Conservation (phyloP, 2,329 filamentous ascomycete genomes). For the Leptographium flavum region DNA sequence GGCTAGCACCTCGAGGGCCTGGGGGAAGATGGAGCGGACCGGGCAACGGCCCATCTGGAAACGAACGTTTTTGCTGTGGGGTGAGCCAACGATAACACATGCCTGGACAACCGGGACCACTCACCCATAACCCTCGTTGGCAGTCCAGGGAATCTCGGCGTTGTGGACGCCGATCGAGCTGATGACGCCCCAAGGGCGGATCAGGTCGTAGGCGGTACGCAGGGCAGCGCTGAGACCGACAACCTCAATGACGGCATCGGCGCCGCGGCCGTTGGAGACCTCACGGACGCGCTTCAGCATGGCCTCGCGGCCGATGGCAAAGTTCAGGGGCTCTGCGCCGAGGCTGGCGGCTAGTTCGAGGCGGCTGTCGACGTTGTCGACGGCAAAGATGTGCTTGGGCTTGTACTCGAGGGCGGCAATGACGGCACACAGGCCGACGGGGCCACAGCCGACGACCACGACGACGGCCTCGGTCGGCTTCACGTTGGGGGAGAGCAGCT, state of each 20-base stretch:
- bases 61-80: constrained; percentile 51
- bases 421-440: constrained; percentile 72
- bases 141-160: constrained; percentile 54
- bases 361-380: constrained; percentile 64
- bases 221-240: constrained; percentile 57
- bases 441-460: constrained; percentile 73
- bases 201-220: constrained; percentile 54
- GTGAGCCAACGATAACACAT: not conserved
- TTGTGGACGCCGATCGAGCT: constrained; percentile 67
- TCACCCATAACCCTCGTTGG: constrained; percentile 45
- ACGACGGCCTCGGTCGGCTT: constrained; percentile 53
- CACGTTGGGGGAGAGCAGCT: constrained; percentile 34
- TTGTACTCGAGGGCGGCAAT: constrained; percentile 62
- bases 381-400: constrained; percentile 62
- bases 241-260: constrained; percentile 72
- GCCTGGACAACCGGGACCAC: no score
- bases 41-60: constrained; percentile 67
- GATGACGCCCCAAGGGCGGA: constrained; percentile 60
- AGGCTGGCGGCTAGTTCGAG: constrained; percentile 58
- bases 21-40: constrained; percentile 53
- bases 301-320: constrained; percentile 48
- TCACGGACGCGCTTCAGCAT: constrained; percentile 58
- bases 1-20: constrained; percentile 49
- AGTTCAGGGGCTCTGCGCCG: constrained; percentile 75
- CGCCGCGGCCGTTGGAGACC: constrained; percentile 65